Base-by-base conservation (phyloP, 2,329 filamentous ascomycete genomes). In the Ilyonectria sp. region DNA sequence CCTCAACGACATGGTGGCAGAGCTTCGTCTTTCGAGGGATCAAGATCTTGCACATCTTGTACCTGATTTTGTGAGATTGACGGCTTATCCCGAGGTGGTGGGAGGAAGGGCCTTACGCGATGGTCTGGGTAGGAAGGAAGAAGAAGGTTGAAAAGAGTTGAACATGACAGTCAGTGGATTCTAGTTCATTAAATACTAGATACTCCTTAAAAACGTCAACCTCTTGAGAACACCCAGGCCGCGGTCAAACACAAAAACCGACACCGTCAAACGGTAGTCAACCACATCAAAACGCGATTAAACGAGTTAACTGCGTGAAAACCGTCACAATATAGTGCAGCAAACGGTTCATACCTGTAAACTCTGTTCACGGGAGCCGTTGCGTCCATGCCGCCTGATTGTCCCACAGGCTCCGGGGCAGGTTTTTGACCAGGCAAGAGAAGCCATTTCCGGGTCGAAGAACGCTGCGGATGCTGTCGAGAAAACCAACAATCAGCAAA, bases 391-490 rank as follows among this genome's bases (percentile, higher is more conserved):
- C 21, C 44, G 44, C 44, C 44, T 47, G 19, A 47, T 47, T 35
- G 19, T 7, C 44, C 44, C 44, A 6, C 44, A 19, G 19, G 44
- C 19, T 47, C n/a, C 43, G 19, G 43, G 43, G 19, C n/a, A 21
- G 43, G 43, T 4, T 35, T 35, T 11, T 4, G 33, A 35, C 33
- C 43, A n/a, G n/a, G 43, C 43, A 46, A 46, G n/a, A n/a, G 43
- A 46, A 46, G 43, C 17, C 43, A 46, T 46, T 46, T 46, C n/a
- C 43, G 43, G 43, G 43, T 46, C 21, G 43, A 46, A 21, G 43
- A 46, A n/a, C 43, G 43, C 43, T 46, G 43, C 43, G 19, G 43
- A 46, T 46, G 43, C 43, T n/a, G 43, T 46, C 43, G 43, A 46
- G 43, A 46, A n/a, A n/a, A 8, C 4, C 19, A 46, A 46, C 43